These are phyloP conservation scores for Sutorius eximius DNA, from an alignment of 1,284 basidiomycete species.

Conservation along the genomic window DNA sequence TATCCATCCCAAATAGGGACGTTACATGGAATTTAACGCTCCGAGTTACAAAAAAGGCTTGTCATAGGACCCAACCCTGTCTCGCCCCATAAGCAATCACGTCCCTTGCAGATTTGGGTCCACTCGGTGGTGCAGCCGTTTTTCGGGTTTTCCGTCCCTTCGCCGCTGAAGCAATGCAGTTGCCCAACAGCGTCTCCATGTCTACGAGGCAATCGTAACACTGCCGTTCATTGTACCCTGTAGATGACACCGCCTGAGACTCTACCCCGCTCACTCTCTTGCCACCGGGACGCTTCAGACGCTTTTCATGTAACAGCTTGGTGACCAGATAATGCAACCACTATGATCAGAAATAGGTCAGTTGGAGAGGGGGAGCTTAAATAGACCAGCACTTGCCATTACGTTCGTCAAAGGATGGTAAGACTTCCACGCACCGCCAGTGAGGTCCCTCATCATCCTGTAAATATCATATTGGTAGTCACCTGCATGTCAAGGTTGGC, in stretches of 20 bases:
- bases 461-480: conserved; percentile 97
- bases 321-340: conserved; percentile 80
- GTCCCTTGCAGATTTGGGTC: conserved; percentile 31
- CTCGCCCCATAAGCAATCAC: conserved; percentile 29
- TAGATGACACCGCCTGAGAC: conserved; percentile 4
- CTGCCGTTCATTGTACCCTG: conserved; percentile 31
- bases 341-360: conserved; percentile 39
- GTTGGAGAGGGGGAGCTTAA: neutral
- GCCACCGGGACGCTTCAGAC: conserved; percentile 51
- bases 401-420: conserved; percentile 86
- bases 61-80: conserved; percentile 31
- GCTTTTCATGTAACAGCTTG: conserved; percentile 72
- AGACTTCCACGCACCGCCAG: conserved; percentile 63
- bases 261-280: conserved; percentile 20
- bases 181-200: conserved; percentile 31
- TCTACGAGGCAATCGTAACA: conserved; percentile 37
- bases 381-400: conserved; percentile 56
- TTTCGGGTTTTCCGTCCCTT: conserved; percentile 27
- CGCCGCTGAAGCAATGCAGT: conserved; percentile 18
- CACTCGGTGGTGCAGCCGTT: conserved; percentile 15
- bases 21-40: neutral
- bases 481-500: conserved; percentile 42
- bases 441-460: conserved; percentile 75
- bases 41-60: neutral
- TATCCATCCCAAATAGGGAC: conserved; percentile 14